These are phyloP conservation scores for Thamnidium elegans DNA, from an alignment of 192 early-diverging fungal species.

Conservation along the genomic window DNA sequence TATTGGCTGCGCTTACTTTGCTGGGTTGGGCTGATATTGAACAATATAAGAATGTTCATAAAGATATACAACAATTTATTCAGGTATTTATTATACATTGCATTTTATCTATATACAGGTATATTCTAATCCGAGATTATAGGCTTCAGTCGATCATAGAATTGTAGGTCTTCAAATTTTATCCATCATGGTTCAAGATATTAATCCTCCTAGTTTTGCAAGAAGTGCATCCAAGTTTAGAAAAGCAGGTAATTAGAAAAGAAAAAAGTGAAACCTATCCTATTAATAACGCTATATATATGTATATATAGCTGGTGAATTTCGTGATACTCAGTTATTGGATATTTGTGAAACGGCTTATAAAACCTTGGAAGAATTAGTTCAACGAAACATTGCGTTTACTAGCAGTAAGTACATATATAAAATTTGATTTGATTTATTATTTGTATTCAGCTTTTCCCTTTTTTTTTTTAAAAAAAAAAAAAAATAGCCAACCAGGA, in stretches of 20 bases:
- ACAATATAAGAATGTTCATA: slow-evolving; percentile 55
- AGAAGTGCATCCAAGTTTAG: slow-evolving; percentile 65
- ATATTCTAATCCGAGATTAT: background rate
- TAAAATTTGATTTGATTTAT: background rate
- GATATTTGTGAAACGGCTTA: slow-evolving; percentile 32
- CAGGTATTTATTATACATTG: slow-evolving; percentile 38
- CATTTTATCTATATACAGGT: slow-evolving; percentile 9
- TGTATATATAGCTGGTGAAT: slow-evolving; percentile 37
- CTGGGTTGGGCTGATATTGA: slow-evolving; percentile 74
- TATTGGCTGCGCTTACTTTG: slow-evolving; percentile 64
- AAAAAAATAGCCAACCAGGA: slow-evolving; percentile 37
- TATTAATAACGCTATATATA: background rate
- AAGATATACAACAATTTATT: slow-evolving; percentile 55
- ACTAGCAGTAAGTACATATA: slow-evolving; percentile 32
- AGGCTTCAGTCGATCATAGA: slow-evolving; percentile 55
- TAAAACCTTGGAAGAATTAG: slow-evolving; percentile 41
- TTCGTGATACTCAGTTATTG: slow-evolving; percentile 43
- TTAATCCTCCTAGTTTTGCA: slow-evolving; percentile 60
- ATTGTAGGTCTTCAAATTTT: slow-evolving; percentile 69
- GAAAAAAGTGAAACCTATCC: background rate
- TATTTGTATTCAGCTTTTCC: no score
- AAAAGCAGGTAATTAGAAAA: slow-evolving; percentile 55
- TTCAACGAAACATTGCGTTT: slow-evolving; percentile 38
- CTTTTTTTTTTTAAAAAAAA: no score
- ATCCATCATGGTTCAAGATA: slow-evolving; percentile 67